These are phyloP conservation scores for Trebouxia sp. DNA, from an alignment of 139 green algal species.

Conservation along the genomic window DNA sequence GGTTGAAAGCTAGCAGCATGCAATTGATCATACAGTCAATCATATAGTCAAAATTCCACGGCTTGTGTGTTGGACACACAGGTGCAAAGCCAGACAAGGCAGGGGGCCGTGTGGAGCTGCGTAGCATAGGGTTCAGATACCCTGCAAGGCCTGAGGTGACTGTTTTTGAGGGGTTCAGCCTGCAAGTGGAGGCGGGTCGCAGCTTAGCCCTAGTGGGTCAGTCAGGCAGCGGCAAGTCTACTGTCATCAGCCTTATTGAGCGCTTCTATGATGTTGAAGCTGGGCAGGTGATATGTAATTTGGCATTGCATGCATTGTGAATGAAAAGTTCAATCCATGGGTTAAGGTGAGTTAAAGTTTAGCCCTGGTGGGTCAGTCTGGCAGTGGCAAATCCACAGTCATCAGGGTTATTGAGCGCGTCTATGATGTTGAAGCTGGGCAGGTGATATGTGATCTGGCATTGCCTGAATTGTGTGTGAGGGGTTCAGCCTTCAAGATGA, in stretches of 20 bases:
- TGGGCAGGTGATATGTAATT: constrained; percentile 35
- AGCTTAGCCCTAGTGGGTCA: constrained; percentile 91
- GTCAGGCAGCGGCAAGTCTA: constrained; percentile 91
- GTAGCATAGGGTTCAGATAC: constrained; percentile 69
- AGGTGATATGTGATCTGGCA: constrained; percentile 18
- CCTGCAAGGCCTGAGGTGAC: constrained; percentile 54
- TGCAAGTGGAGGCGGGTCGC: constrained; percentile 55
- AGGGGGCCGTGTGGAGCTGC: constrained; percentile 45
- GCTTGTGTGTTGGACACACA: not conserved
- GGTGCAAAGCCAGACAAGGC: not conserved
- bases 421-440: constrained; percentile 77
- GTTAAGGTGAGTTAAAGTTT: constrained; percentile 61
- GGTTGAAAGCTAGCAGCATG: too few relatives aligned
- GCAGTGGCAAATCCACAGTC: constrained; percentile 93
- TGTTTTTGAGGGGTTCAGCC: constrained; percentile 72
- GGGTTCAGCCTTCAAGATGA: constrained; percentile 63
- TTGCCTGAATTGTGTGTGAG: not conserved
- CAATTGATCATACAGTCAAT: not conserved
- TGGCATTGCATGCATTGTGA: not conserved
- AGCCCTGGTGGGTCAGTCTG: constrained; percentile 91
- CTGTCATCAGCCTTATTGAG: constrained; percentile 86
- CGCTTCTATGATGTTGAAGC: constrained; percentile 88
- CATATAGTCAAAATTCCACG: not conserved
- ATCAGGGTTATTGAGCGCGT: constrained; percentile 88
- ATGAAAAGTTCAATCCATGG: constrained; percentile 60